Evolutionary conservation across 768 basidiomycete species (phyloP), one percentile per base, ranked within the genome.

Genomic region (Rhizopogon rudus): DNA sequence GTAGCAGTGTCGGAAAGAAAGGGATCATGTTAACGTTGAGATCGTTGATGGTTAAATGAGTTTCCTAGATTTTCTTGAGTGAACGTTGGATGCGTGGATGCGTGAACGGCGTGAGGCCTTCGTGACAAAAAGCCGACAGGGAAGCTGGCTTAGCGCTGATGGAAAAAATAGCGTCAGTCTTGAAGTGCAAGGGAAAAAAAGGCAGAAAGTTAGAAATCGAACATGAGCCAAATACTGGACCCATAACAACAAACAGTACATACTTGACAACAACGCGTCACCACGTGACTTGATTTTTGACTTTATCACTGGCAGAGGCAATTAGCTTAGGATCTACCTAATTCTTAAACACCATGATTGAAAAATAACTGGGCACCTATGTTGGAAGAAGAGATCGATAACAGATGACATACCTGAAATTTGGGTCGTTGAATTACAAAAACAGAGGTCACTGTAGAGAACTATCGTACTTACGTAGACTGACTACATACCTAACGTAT

Each of bases 1-100:
- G 80, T 45, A 77, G 77, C 63, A 91, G 74, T 52, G 85, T 76
- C 41, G 82, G 81, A 68, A 84, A 70, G 67, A 89, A 80, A 52
- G 87, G 82, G 63, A 88, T 75, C 86, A 88, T 88, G 31, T 60
- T 66, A 60, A 42, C 46, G 51, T 62, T 58, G 60, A 54, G 58
- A 61, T 59, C 51, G 63, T 55, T 58, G 62, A 48, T 31, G 37
- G 43, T 20, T 35, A 25, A 25, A 25, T 25, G 25, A 4, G 17
- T 20, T 48, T 57, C 48, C 51, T 54, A 53, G 53, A 49, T 20
- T 48, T 37, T 49, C 35, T 37, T 56, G 65, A 63, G 60, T 14
- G 59, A 63, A 51, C 61, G 65, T 69, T 54, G 44, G 52, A n/a
- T 62, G 62, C 61, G 66, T 67, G 61, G 16, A 57, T 56, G 62